Base-by-base conservation (phyloP, 345 rosid species). In the Euphorbia pulcherrima region DNA sequence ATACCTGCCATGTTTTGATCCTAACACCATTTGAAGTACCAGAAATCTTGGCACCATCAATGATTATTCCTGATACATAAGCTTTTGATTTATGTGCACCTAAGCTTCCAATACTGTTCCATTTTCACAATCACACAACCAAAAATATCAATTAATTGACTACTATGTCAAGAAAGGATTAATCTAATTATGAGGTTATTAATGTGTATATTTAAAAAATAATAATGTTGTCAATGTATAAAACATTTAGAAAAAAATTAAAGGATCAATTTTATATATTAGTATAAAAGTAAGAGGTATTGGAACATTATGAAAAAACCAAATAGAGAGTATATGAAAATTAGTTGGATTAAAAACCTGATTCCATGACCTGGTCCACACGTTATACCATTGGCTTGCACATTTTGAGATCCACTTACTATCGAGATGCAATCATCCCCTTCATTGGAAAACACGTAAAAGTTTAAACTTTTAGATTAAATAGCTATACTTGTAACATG, bases 371-470 rank as follows among this genome's bases (percentile, higher is more conserved):
- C 90, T 10, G 90, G 89, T 37, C 94, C 94, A 53, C 90, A 88
- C 4, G 82, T 80, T 33, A 86, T 84, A 72, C 68, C 68, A 29
- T 40, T 52, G 53, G 81, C 87, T 71, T 75, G 54, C 53, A 88
- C 89, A 70, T 80, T 76, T 35, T 82, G 55, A 26, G 89, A 86
- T 28, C 85, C 94, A 39, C 71, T 80, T 46, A 75, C 89, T 27
- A 84, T 85, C 24, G 90, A 86, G 70, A 93, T 81, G 57, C 97
- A 93, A 77, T 88, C 97, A 74, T 93, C 98, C 44, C 98, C 98
- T 92, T 61, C 48, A 59, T 17, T 24, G 30, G 0, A 8, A 21
- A 11, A 8, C 37, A 8, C 52, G n/a, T 0, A 40, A 21, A 26
- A 7, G 13, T 47, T 40, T 17, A 16, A 64, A 20, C n/a, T n/a